These are phyloP conservation scores for Stevia rebaudiana DNA, from an alignment of 140 eudicot species.

Conservation along the genomic window DNA sequence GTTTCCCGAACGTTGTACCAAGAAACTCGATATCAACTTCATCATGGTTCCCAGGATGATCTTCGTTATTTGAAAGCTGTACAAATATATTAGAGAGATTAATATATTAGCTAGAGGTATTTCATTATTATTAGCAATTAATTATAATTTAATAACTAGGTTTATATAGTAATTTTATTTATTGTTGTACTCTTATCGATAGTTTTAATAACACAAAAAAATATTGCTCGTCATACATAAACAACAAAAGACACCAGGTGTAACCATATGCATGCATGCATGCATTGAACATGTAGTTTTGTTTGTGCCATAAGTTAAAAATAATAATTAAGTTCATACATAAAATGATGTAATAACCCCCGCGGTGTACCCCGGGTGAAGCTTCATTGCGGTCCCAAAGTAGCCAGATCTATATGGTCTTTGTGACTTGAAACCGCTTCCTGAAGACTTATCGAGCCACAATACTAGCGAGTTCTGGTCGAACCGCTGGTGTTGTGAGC, in stretches of 20 bases:
- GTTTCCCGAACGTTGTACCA: slow-evolving; percentile 66
- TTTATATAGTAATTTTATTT: too few relatives aligned
- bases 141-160: too few relatives aligned
- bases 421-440: slow-evolving; percentile 82
- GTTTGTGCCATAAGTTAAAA: not conserved
- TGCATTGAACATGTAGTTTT: not conserved
- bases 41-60: slow-evolving; percentile 58
- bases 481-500: slow-evolving; percentile 62
- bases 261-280: slow-evolving; percentile 12
- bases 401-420: slow-evolving; percentile 58
- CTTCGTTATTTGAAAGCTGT: slow-evolving; percentile 64
- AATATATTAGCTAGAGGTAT: too few relatives aligned
- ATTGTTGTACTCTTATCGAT: too few relatives aligned
- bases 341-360: slow-evolving; percentile 80
- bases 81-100: not conserved
- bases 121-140: too few relatives aligned
- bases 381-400: slow-evolving; percentile 61
- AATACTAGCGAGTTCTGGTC: slow-evolving; percentile 44
- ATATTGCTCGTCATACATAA: not conserved
- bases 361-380: slow-evolving; percentile 90
- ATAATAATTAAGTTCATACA: slow-evolving; percentile 31
- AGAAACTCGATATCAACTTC: slow-evolving; percentile 75
- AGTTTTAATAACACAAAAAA: too few relatives aligned
- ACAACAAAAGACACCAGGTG: not conserved
- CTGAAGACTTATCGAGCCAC: slow-evolving; percentile 70